Evolutionary conservation across 495 filamentous ascomycete species (phyloP), one percentile per base, ranked within the genome.

Genomic region (Podospora pseudoanserina): DNA sequence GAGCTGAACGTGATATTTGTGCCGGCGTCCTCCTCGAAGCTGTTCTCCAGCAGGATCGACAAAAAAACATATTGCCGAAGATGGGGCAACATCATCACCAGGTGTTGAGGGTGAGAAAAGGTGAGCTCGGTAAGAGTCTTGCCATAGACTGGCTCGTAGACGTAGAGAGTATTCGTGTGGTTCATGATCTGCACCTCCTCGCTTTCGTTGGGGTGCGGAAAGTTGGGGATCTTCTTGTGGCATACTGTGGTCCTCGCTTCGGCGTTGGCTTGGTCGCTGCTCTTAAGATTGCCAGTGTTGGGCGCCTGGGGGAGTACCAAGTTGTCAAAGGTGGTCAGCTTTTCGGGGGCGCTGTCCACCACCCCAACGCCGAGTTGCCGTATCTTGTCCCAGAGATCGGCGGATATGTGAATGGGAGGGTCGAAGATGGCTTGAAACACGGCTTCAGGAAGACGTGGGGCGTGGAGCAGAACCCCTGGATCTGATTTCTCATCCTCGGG

Each of bases 21-120:
- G 11, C 20, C 30, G 53, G 65, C 19, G 34, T 64, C 64, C 4
- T 72, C 65, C 59, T 72, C 72, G 71, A 93, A 90, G 64, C 84
- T 86, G 56, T 85, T 88, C 18, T 84, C 79, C 4, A 94, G 84
- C 15, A 95, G 71, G 15, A 81, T 86, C 2, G 85, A 85, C 0
- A 93, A 74, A 60, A 92, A 82, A 2, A 87, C 89, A 73, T 92
- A 94, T 77, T 96, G 92, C 7, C 92, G 83, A 6, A 95, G 82
- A 23, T 86, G 80, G 18, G 90, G 92, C 27, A 97, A 81, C 64
- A 97, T 87, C 54, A 85, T 85, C 28, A 94, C 79, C 16, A 99
- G 80, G 73, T 97, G 93, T 63, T 89, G 86, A 2, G 95, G 95
- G 74, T 98, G 95, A 1, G 88, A 87, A 72, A 99, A 97, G 1